These are phyloP conservation scores for Primulina tabacum DNA, from an alignment of 257 asterid species.

Conservation along the genomic window DNA sequence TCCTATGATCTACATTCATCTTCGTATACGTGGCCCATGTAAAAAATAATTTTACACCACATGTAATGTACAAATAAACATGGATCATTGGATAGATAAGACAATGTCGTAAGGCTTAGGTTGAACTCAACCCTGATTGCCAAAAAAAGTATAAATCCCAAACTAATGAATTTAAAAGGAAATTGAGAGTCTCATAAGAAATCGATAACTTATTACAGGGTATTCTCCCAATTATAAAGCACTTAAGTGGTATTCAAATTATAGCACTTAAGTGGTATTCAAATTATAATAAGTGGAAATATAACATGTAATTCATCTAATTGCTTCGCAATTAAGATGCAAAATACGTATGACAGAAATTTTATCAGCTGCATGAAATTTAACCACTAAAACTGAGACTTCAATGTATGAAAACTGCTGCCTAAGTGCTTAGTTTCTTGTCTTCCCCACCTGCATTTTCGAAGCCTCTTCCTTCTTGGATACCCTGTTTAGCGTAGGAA, in stretches of 20 bases:
- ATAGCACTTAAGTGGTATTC: neutral
- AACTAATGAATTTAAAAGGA: neutral
- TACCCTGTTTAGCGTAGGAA: constrained; percentile 27
- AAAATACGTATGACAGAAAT: constrained; percentile 10
- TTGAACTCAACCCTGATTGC: too few relatives aligned
- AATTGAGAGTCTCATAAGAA: neutral
- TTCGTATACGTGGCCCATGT: too few relatives aligned
- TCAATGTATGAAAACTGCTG: neutral
- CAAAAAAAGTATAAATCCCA: neutral
- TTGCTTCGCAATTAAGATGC: constrained; percentile 45
- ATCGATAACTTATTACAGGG: constrained; percentile 14
- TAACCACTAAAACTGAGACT: constrained; percentile 7
- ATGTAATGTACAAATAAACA: too few relatives aligned
- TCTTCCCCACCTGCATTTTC: constrained; percentile 32
- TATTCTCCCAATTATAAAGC: constrained; percentile 13
- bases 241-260: constrained; percentile 5
- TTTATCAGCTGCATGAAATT: neutral
- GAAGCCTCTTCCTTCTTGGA: constrained; percentile 30
- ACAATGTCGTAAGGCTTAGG: too few relatives aligned
- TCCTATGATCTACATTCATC: too few relatives aligned
- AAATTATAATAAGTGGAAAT: constrained; percentile 3
- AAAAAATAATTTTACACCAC: too few relatives aligned
- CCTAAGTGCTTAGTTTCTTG: constrained; percentile 16
- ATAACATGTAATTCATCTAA: constrained; percentile 29
- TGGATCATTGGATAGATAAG: too few relatives aligned